Evolutionary conservation across 2,329 filamentous ascomycete species (phyloP).

Genomic region (Clarireedia monteithiana): DNA sequence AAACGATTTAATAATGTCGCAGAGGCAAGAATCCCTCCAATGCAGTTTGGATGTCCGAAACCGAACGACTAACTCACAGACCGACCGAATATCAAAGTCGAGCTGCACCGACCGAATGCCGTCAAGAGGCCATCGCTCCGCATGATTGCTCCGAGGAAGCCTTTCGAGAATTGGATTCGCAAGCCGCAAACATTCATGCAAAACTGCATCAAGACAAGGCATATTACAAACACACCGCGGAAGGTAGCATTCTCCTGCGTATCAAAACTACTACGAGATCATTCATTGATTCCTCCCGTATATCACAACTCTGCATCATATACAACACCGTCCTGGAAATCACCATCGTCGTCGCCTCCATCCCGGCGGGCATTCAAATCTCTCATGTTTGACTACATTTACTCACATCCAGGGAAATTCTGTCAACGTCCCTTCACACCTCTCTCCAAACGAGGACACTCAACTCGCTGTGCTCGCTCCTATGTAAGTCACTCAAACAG

Average conservation of each 20-base stretch:
- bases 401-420: no score
- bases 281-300: not conserved
- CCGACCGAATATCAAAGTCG: no score
- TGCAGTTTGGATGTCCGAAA: no score
- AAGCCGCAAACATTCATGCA: conserved; percentile 16
- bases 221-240: not conserved
- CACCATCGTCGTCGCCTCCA: not conserved
- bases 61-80: no score
- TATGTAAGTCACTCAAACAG: no score
- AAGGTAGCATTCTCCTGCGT: not conserved
- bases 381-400: not conserved
- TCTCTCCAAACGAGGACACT: no score
- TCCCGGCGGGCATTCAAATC: not conserved
- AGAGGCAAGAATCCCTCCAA: no score
- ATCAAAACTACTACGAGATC: not conserved
- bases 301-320: not conserved
- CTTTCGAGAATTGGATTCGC: conserved; percentile 10
- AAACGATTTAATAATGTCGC: no score
- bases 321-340: not conserved
- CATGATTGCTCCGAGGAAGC: conserved; percentile 29
- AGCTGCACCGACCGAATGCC: no score
- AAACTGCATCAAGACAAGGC: conserved; percentile 13
- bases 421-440: no score
- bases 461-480: no score
- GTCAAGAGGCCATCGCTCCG: no score